Percentiles rank a stretch among this genome's conserved stretches.
Conservation (phyloP, 305 asterid genomes). For the Plantago coronopus region DNA sequence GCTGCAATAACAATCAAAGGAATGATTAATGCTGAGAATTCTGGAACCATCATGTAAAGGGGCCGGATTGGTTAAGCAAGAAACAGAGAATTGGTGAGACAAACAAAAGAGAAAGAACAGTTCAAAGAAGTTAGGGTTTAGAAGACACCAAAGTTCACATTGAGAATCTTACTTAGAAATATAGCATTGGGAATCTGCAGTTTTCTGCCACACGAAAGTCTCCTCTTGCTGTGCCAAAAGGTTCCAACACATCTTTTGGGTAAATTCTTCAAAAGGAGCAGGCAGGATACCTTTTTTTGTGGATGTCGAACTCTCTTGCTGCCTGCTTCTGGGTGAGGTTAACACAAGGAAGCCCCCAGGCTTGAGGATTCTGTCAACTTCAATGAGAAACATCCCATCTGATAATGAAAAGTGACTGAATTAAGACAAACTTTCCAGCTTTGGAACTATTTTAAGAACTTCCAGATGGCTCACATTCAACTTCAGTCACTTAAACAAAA, state of each 20-base stretch:
- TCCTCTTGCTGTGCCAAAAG: constrained; percentile 73
- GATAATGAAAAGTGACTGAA: constrained; percentile 29
- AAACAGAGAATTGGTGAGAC: constrained; percentile 4
- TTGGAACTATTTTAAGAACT: constrained; percentile 6
- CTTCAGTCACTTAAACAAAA: constrained; percentile 9
- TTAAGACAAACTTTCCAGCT: not conserved
- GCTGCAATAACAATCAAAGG: constrained; percentile 31
- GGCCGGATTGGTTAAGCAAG: not conserved
- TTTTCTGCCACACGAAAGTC: constrained; percentile 83
- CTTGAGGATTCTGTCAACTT: constrained; percentile 86
- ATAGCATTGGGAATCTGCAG: constrained; percentile 60
- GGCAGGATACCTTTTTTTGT: constrained; percentile 45
- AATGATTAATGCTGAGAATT: not conserved
- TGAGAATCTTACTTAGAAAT: constrained; percentile 39
- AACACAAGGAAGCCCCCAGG: constrained; percentile 96
- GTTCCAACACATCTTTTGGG: constrained; percentile 72
- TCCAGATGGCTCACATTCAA: not conserved
- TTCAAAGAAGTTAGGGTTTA: too few relatives aligned
- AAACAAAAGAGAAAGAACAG: not conserved
- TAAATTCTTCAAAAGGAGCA: constrained; percentile 57
- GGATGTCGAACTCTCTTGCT: constrained; percentile 41
- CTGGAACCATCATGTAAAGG: not conserved
- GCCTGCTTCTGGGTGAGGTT: constrained; percentile 67
- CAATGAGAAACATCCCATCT: constrained; percentile 83
- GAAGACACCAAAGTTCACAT: too few relatives aligned